Evolutionary conservation across 768 basidiomycete species (phyloP).

Genomic region (Lanmaoa pseudosensibilis): DNA sequence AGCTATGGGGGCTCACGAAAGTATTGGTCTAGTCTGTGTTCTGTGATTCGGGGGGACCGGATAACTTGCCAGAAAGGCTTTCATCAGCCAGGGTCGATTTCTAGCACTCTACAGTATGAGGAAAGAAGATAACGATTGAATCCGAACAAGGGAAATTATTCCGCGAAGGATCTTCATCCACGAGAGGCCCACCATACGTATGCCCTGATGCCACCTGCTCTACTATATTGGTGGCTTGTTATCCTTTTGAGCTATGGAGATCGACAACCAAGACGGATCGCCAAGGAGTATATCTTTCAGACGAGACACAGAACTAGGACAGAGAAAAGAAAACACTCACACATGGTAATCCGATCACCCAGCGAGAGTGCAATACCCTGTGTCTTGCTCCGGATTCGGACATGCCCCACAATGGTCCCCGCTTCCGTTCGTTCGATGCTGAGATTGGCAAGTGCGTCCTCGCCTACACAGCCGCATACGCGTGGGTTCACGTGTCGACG

Average conservation of each 20-base stretch:
- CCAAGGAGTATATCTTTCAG: background rate
- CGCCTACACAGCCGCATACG: constrained; percentile 48
- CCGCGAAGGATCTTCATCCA: background rate
- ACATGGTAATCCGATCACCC: constrained; percentile 82
- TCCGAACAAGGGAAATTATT: background rate
- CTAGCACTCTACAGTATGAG: background rate
- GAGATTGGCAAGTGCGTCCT: constrained; percentile 94
- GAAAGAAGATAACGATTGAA: background rate
- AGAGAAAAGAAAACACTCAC: constrained; percentile 30
- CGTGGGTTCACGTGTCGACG: background rate
- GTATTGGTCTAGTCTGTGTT: background rate
- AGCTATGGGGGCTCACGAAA: background rate
- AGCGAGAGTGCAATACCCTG: constrained; percentile 95
- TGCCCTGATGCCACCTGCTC: background rate
- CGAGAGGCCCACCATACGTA: background rate
- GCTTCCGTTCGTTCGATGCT: constrained; percentile 85
- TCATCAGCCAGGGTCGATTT: background rate
- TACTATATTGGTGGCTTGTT: constrained; percentile 33
- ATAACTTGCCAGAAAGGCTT: background rate
- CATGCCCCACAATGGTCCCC: constrained; percentile 86
- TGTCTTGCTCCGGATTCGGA: constrained; percentile 95
- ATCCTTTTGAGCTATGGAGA: constrained; percentile 41
- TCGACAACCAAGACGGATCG: background rate
- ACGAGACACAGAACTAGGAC: background rate
- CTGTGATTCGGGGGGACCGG: background rate